Base-by-base conservation (phyloP, 805 yeast genomes). In the Candida glaebosa region DNA sequence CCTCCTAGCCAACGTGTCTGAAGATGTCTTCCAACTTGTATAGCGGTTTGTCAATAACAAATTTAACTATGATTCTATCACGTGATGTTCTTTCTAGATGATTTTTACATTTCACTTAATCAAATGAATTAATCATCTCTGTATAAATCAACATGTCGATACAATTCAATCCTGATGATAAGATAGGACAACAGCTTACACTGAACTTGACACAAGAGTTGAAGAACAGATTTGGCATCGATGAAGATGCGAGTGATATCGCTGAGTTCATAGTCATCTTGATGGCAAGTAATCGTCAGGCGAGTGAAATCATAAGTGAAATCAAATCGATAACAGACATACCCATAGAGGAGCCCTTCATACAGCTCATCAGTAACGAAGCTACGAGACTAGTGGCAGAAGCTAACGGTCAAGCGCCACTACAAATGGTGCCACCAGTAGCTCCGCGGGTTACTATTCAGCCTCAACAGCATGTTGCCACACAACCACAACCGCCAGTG, bases 191-290 rank as follows among this genome's bases (percentile, higher is more conserved):
- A 35, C 59, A 61, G 52, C 55, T 69, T 41, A 63, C 58, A 46
- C 57, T 58, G 6, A 58, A 60, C 38, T 55, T 69, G 37, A 54
- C 60, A 16, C 59, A 59, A 28, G 74, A 69, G 49, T 53, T 69
- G 39, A 56, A 56, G 28, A 61, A 55, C 41, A 57, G 65, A 34
- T 68, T 49, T 51, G 37, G 31, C 34, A 59, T 56, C 20, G 56
- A 57, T 4, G 73, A 67, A 35, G 75, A 69, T 44, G 72, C 75
- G 16, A 61, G 52, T 34, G 83, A 81, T 50, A 81, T 82, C 32
- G 86, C 93, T 10, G 93, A 85, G 59, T 85, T 77, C 54, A 79
- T 85, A 42, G 73, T 81, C n/a, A 74, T 84, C 34, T 67, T 85
- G 58, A 82, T 85, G 46, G 81, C 82, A 10, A 83, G 82, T 49